Base-by-base conservation (phyloP, 306 rosid species). In the Begonia peltatifolia region DNA sequence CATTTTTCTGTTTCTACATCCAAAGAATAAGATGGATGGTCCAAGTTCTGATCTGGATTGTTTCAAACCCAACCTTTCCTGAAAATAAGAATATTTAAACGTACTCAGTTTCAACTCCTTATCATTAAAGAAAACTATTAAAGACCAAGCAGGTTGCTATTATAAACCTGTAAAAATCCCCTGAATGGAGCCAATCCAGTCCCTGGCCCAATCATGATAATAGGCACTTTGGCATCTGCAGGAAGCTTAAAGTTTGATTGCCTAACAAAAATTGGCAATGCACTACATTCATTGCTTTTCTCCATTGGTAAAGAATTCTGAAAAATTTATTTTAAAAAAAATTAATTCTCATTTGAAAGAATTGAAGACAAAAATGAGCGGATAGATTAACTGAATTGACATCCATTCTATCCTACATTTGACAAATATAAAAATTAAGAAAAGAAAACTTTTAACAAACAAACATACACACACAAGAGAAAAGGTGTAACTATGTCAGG, bases 141-240 rank as follows among this genome's bases (percentile, higher is more conserved):
- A 59, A 35, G 25, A 35, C 53, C 16, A 55, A 60, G 53, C 47
- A 54, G 58, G 64, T 9, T 8, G 59, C 63, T 10, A 60, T 63
- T 71, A 49, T 46, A 67, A 63, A 92, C 99, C 96, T 92, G 99
- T 44, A 92, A 66, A 77, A 92, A 92, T 69, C 99, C 99, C 80
- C 99, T 79, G 88, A 92, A 92, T 65, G 99, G 99, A 74, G 99
- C 99, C 64, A 92, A 81, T 53, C 99, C 99, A 55, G 99, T 92
- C 41, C 99, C 99, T 54, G 99, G 99, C 57, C 99, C 99, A 64
- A 92, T 80, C 99, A 92, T 87, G 66, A 92, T 74, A 60, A 92
- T 52, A 11, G 99, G 99, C 68, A 87, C 80, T 71, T 64, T 77
- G 62, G 59, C 60, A 70, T 87, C 94, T 10, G 81, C 58, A 23